phyloP scores from a whole-genome alignment of 73 alveolate species.

The Uronychia binucleata region DNA sequence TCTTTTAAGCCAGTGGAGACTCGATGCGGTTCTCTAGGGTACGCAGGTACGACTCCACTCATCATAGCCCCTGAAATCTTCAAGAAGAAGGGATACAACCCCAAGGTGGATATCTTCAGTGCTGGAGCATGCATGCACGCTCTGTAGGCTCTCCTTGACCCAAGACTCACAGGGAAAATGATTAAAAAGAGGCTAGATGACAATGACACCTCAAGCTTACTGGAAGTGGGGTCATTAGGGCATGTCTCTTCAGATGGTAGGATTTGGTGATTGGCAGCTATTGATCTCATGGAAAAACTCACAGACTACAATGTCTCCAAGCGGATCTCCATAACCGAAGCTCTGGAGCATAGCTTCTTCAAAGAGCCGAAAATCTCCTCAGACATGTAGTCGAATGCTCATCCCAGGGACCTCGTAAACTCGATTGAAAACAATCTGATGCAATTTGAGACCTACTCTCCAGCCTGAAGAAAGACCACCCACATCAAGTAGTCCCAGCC shows the following conservation, averaged over 20 bases:
- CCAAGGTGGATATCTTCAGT: background rate
- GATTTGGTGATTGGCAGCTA: background rate
- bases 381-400: background rate
- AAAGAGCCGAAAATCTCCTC: background rate
- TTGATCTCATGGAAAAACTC: background rate
- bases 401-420: background rate
- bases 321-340: background rate
- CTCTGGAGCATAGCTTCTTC: background rate
- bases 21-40: background rate
- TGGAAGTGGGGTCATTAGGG: background rate
- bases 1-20: background rate
- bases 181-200: background rate
- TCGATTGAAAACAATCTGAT: background rate
- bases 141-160: background rate
- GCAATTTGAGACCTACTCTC: background rate
- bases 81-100: background rate
- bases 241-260: background rate
- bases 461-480: background rate
- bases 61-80: background rate
- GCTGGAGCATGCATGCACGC: background rate
- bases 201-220: background rate
- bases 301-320: background rate
- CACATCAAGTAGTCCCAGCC: background rate
- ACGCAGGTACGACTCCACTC: too few relatives aligned
- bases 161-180: background rate